Percentiles rank a stretch among this genome's conserved stretches.
Evolutionary conservation across 495 filamentous ascomycete species (phyloP).

Genomic region (Lophium mytilinum): DNA sequence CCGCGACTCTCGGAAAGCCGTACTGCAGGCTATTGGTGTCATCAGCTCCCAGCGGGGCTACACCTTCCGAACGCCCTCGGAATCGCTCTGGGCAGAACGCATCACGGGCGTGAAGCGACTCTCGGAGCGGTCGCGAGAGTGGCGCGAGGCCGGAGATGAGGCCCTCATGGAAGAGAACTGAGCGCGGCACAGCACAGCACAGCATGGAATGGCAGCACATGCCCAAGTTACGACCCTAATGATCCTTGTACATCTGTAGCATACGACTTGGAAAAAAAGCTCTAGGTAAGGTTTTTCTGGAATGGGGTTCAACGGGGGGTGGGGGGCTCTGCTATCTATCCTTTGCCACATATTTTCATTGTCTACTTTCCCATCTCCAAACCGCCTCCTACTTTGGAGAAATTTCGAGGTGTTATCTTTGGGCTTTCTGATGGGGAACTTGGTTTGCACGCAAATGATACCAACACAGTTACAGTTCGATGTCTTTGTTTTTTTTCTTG

Average conservation of each 20-base stretch:
- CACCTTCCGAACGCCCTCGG: conserved; percentile 81
- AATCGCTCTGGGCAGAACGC: conserved; percentile 76
- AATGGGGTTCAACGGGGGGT: not conserved
- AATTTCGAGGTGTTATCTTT: not conserved
- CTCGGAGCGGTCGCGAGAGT: conserved; percentile 71
- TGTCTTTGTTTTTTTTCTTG: too few species aligned
- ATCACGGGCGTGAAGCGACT: conserved; percentile 69
- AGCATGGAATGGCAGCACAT: not conserved
- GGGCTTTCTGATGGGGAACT: too few species aligned
- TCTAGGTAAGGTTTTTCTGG: not conserved
- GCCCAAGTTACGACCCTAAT: not conserved
- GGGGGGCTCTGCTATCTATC: not conserved
- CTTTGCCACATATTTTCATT: not conserved
- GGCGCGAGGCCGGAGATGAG: conserved; percentile 78
- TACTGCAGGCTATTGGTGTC: conserved; percentile 92
- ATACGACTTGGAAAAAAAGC: not conserved
- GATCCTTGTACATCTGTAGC: conserved; percentile 17
- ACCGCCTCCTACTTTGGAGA: too few species aligned
- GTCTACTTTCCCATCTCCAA: not conserved
- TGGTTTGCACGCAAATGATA: not conserved
- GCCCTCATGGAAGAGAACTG: conserved; percentile 66
- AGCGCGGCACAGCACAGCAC: not conserved
- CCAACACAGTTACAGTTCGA: too few species aligned
- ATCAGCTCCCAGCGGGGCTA: conserved; percentile 91
- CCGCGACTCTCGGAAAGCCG: conserved; percentile 90